Evolutionary conservation across 1,284 basidiomycete genomes (phyloP).

Genomic region (Boletus sp.): DNA sequence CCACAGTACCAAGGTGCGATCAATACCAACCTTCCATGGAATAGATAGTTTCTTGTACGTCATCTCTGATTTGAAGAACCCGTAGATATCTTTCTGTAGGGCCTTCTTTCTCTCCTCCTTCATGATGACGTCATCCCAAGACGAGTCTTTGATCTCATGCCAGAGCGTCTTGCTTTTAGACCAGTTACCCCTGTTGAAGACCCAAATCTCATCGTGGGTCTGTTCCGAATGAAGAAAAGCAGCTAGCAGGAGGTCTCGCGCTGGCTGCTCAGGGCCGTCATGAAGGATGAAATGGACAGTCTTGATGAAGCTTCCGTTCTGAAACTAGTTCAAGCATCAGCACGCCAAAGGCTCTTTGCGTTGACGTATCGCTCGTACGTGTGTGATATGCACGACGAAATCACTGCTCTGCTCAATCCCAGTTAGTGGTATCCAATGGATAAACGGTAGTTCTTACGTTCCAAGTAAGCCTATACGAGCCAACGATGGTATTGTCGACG

Average conservation of each 20-base stretch:
- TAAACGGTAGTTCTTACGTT: slow-evolving; percentile 40
- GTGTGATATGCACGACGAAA: slow-evolving; percentile 46
- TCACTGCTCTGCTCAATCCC: slow-evolving; percentile 37
- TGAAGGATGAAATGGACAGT: slow-evolving; percentile 54
- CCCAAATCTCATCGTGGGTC: slow-evolving; percentile 68
- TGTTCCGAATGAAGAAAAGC: slow-evolving; percentile 49
- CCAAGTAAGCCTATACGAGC: slow-evolving; percentile 56
- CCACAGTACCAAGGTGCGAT: slow-evolving; percentile 7
- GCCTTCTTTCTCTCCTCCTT: slow-evolving; percentile 65
- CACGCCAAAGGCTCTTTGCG: neutral
- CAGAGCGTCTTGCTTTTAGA: slow-evolving; percentile 59
- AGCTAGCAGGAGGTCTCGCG: slow-evolving; percentile 52
- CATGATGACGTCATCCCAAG: slow-evolving; percentile 74
- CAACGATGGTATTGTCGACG: slow-evolving; percentile 48
- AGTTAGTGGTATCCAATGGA: neutral
- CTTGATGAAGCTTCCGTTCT: slow-evolving; percentile 33
- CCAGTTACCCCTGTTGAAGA: slow-evolving; percentile 72
- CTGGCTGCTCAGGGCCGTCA: slow-evolving; percentile 51
- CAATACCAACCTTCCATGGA: slow-evolving; percentile 68
- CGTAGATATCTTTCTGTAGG: slow-evolving; percentile 67
- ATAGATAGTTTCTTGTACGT: slow-evolving; percentile 70
- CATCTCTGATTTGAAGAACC: slow-evolving; percentile 70
- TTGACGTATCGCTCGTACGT: slow-evolving; percentile 22
- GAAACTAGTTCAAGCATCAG: slow-evolving; percentile 41
- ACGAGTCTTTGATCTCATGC: slow-evolving; percentile 65